Conservation (phyloP, 805 yeast genomes). For the Zygoascus biomembranicola region DNA sequence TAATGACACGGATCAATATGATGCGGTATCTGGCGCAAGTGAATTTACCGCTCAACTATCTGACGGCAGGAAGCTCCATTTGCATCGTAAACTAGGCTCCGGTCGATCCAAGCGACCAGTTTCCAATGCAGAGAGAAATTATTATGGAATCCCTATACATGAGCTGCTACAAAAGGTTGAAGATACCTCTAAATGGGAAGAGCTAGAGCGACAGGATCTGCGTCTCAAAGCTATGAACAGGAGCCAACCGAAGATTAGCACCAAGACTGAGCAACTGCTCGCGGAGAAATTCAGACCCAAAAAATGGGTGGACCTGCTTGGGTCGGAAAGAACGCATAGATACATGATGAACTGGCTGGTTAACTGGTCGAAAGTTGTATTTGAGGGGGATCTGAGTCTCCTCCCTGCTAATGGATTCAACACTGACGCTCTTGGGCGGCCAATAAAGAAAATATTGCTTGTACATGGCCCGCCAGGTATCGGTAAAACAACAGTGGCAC, state of each 20-base stretch:
- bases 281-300: constrained; percentile 65
- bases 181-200: not conserved
- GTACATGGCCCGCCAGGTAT: constrained; percentile 91
- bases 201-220: not conserved
- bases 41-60: not conserved
- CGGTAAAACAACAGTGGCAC: constrained; percentile 88
- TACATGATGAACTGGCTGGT: constrained; percentile 53
- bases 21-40: not conserved
- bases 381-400: constrained; percentile 32
- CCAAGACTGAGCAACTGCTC: constrained; percentile 28
- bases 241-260: not conserved
- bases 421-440: constrained; percentile 49
- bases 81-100: not conserved
- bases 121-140: not conserved
- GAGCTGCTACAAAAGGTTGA: not conserved
- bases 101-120: not conserved
- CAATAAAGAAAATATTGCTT: constrained; percentile 54
- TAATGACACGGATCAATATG: not conserved
- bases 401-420: not conserved
- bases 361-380: constrained; percentile 57
- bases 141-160: constrained; percentile 1
- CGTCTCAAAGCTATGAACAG: not conserved
- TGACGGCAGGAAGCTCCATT: not conserved
- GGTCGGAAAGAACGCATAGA: constrained; percentile 60
- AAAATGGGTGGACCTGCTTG: constrained; percentile 56